Base-by-base conservation (phyloP, 2,329 filamentous ascomycete species). In the Penicillium griseofulvum region DNA sequence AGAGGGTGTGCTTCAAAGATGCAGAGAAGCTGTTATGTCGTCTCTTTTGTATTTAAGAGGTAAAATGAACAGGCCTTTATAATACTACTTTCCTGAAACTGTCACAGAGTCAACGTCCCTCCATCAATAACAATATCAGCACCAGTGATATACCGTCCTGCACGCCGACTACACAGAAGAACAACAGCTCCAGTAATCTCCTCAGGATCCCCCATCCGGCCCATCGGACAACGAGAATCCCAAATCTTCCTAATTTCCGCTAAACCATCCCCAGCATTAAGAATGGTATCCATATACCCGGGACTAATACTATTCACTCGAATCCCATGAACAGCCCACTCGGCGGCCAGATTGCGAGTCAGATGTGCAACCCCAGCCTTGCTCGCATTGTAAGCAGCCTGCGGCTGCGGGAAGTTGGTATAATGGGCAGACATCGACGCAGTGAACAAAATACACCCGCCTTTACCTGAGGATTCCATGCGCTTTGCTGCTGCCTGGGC, bases 271-370 rank as follows among this genome's bases (percentile, higher is more conserved):
- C 86, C 86, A 56, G 85, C 85, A 65, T 90, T 91, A 45, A 91
- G 72, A 12, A 89, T 82, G 0, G 87, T 90, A 64, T 90, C 87
- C 84, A 91, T 90, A 63, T 91, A 91, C 0, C 88, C 88, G 0
- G 89, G 89, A 37, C 81, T 85, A 42, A 92, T 79, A 17, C 79
- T 83, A 63, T 92, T 91, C 5, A 88, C 85, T 3, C 86, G 74
- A 57, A 92, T 89, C 0, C 89, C 88, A 67, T 87, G 81, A 1
- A 77, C 73, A 1, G 85, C 86, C 88, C 88, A 91, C 71, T 92
- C 89, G 0, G 85, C 87, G 0, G 88, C 88, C 16, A 91, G 72
- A 34, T 79, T 85, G 59, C 80, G 83, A 47, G 83, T 85, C 61
- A 91, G 69, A 48, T 83, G 81, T 29, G 88, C 63, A 1, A 91